Percentiles rank a stretch among this genome's conserved stretches.
Conservation (phyloP, 495 filamentous ascomycete genomes). For the Sporormia fimetaria region DNA sequence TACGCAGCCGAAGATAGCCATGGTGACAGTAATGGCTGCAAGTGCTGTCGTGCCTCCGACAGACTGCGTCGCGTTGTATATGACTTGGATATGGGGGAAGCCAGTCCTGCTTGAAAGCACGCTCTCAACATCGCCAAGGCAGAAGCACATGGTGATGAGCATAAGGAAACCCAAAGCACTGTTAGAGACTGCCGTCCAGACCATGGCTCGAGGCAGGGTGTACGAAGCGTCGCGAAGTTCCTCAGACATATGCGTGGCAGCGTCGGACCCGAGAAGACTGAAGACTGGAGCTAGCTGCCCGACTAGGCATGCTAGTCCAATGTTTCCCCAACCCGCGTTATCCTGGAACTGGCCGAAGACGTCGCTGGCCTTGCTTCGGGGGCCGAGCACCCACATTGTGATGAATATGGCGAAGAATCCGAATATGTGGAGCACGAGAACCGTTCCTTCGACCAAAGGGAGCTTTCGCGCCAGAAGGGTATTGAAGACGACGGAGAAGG, state of each 20-base stretch:
- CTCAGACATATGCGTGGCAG: slow-evolving; percentile 28
- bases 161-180: slow-evolving; percentile 23
- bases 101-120: slow-evolving; percentile 20
- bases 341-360: slow-evolving; percentile 28
- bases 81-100: slow-evolving; percentile 28
- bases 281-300: slow-evolving; percentile 25
- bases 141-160: slow-evolving; percentile 27
- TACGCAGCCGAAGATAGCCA: slow-evolving; percentile 35
- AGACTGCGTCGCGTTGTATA: slow-evolving; percentile 22
- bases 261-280: slow-evolving; percentile 26
- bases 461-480: slow-evolving; percentile 25
- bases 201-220: slow-evolving; percentile 24
- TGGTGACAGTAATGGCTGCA: slow-evolving; percentile 28
- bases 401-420: slow-evolving; percentile 31
- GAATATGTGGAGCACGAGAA: slow-evolving; percentile 28
- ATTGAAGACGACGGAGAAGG: slow-evolving; percentile 28
- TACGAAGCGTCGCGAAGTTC: slow-evolving; percentile 26
- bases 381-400: slow-evolving; percentile 27
- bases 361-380: slow-evolving; percentile 14
- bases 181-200: slow-evolving; percentile 20
- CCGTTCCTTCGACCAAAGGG: slow-evolving; percentile 28
- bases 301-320: slow-evolving; percentile 27
- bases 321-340: slow-evolving; percentile 28
- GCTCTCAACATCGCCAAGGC: slow-evolving; percentile 19
- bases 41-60: slow-evolving; percentile 21